A percentile compares a stretch with the other conserved stretches of the same genome.
Evolutionary conservation across 345 rosid genomes (phyloP).

Genomic region (Eucalyptus victrix): DNA sequence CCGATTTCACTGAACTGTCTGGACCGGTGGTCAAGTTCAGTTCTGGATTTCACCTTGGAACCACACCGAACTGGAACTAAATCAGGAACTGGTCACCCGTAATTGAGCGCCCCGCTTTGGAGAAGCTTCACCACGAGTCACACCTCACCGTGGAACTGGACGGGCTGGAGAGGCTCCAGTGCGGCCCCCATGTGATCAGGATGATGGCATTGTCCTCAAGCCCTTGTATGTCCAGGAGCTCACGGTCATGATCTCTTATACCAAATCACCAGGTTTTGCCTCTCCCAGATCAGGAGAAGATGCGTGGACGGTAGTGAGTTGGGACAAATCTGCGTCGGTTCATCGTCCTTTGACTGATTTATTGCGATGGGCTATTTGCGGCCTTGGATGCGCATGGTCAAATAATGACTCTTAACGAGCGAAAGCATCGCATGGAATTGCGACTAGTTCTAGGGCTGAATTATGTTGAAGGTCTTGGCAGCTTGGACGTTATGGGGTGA

Average conservation of each 20-base stretch:
- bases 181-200: background rate
- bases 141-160: background rate
- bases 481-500: background rate
- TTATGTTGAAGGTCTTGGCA: background rate
- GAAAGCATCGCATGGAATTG: background rate
- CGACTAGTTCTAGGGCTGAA: background rate
- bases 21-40: too few species aligned
- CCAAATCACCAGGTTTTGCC: background rate
- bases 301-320: background rate
- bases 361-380: background rate
- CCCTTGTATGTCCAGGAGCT: background rate
- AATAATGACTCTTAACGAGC: background rate
- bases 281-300: background rate
- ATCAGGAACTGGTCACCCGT: too few species aligned
- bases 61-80: too few species aligned
- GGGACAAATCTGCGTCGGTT: background rate
- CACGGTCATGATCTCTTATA: background rate
- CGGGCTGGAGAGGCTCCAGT: background rate
- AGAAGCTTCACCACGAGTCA: background rate
- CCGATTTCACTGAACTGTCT: rapidly evolving
- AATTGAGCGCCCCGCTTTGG: too few species aligned
- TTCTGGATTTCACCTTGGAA: too few species aligned
- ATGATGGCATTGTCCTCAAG: background rate
- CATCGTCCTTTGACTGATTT: background rate
- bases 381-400: background rate